phyloP scores from a whole-genome alignment of 371 early-diverging fungal genomes.

The Haplosporangium sp. region DNA sequence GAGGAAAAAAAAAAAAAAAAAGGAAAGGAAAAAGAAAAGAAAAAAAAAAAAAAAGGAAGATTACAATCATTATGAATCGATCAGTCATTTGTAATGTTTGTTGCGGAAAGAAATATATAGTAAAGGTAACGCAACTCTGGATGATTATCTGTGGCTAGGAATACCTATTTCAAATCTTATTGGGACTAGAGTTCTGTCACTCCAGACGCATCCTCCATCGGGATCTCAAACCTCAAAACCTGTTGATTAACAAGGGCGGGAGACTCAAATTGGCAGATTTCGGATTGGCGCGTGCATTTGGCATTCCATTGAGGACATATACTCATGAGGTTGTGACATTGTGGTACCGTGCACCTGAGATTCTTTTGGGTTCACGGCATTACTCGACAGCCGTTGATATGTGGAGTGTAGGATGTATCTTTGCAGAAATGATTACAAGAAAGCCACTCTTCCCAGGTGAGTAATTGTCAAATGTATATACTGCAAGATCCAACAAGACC shows the following conservation, averaged over 20 bases:
- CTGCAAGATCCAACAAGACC: too few species aligned
- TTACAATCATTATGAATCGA: too few species aligned
- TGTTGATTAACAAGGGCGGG: conserved; percentile 84
- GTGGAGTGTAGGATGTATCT: conserved; percentile 98
- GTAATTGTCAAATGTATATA: neutral
- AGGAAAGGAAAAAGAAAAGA: too few species aligned
- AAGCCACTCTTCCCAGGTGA: conserved; percentile 91
- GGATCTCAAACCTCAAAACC: conserved; percentile 91
- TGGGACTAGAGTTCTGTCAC: conserved; percentile 95
- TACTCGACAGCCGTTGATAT: conserved; percentile 96
- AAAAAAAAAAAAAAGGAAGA: too few species aligned
- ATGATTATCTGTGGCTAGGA: neutral
- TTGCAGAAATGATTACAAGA: conserved; percentile 92
- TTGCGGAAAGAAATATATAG: neutral
- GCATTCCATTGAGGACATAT: conserved; percentile 96
- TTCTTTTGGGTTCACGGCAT: conserved; percentile 88
- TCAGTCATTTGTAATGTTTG: neutral
- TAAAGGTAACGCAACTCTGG: neutral
- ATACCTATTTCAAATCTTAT: conserved; percentile 77
- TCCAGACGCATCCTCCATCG: conserved; percentile 94
- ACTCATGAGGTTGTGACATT: conserved; percentile 98
- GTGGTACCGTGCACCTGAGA: conserved; percentile 98
- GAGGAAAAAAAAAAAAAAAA: too few species aligned
- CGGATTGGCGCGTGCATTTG: conserved; percentile 97
- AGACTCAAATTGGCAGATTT: conserved; percentile 98